Evolutionary conservation across 345 rosid species (phyloP).

Genomic region (Corymbia maculata): DNA sequence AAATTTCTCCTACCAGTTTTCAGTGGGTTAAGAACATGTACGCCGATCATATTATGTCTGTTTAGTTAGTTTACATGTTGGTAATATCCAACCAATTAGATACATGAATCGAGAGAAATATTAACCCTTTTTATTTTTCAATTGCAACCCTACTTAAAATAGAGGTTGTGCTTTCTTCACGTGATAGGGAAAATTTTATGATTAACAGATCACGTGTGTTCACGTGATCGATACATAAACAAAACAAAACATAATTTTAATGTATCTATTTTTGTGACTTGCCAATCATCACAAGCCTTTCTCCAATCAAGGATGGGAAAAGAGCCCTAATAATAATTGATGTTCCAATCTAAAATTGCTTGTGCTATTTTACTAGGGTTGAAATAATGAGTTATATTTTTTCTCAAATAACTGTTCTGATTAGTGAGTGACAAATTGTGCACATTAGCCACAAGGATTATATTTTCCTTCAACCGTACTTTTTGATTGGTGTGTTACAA

Average conservation of each 20-base stretch:
- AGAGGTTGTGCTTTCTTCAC: not conserved
- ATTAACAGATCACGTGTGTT: not conserved
- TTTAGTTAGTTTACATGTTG: not conserved
- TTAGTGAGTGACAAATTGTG: accelerated
- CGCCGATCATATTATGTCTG: accelerated
- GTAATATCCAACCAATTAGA: not conserved
- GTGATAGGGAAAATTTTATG: not conserved
- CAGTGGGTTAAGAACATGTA: not conserved
- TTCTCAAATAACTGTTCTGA: too few relatives aligned
- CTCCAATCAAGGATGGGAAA: not conserved
- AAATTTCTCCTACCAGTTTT: not conserved
- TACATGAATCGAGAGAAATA: not conserved
- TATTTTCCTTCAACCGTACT: accelerated
- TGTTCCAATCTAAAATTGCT: not conserved
- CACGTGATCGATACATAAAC: not conserved
- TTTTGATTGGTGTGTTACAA: accelerated
- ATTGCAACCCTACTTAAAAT: not conserved
- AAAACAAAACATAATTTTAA: not conserved
- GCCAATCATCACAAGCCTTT: not conserved
- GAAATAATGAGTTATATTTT: not conserved
- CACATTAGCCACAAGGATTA: accelerated
- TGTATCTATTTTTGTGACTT: not conserved
- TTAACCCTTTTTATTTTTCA: not conserved
- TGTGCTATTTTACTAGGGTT: not conserved
- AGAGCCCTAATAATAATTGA: not conserved